Evolutionary conservation across 2,329 filamentous ascomycete species (phyloP), one percentile per base, ranked within the genome.

Genomic region (Fusarium proliferatum): DNA sequence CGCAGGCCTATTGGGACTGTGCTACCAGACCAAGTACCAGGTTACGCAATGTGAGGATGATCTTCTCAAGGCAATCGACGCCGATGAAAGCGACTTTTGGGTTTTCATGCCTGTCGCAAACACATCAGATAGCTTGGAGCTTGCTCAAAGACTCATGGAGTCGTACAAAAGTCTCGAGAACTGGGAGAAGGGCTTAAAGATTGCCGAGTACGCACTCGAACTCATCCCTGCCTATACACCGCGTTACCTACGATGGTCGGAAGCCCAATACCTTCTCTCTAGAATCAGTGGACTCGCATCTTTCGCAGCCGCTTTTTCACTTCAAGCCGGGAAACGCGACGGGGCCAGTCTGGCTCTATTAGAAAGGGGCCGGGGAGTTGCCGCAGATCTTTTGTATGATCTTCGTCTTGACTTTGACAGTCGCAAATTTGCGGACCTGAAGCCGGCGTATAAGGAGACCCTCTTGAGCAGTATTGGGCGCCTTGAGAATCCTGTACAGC

Each of bases 241-340:
- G 1, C 59, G 59, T 0, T 61, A 45, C 6, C 23, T 57, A 0
- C 21, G 23, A 17, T 41, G 28, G 23, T 26, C 59, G 0, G 59
- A 61, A 5, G 59, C 59, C 3, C 59, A 61, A 3, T 13, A 6
- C 2, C 59, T 61, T 1, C 34, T 61, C 1, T 42, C 59, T 0
- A 58, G 17, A 15, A 57, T 61, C 1, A 61, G 49, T 16, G 51
- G 59, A 1, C 39, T 61, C 0, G 59, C 59, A 4, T 61, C 49
- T 8, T 26, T 58, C 13, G 59, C 28, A 1, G 38, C 51, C 1
- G 38, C 59, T 7, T 45, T 61, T 3, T 45, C 59, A 0, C 5
- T 58, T 0, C 30, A 61, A 13, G 6, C 1, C 1, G 16, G 23
- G 0, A 58, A 45, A 5, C 1, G 0, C 3, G 59, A 43, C 5